Percentiles rank a stretch among this genome's conserved stretches.
These are phyloP conservation scores for Auricularia auricula-judae DNA, from an alignment of 768 basidiomycete species.

Conservation along the genomic window DNA sequence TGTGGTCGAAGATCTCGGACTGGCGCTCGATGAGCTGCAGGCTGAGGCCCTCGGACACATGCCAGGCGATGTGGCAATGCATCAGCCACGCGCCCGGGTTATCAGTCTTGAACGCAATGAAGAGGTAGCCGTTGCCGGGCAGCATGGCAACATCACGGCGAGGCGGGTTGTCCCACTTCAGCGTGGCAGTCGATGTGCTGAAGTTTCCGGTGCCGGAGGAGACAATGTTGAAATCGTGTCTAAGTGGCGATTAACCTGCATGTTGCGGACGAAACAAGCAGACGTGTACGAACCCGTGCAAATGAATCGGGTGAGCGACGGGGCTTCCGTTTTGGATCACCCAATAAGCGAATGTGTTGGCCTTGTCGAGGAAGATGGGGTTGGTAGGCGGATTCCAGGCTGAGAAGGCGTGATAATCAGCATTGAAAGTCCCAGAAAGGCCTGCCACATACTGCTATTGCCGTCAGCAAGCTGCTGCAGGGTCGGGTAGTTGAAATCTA, in stretches of 20 bases:
- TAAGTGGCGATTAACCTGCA: no score
- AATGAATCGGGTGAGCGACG: conserved; percentile 16
- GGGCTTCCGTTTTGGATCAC: not conserved
- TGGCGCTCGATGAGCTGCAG: not conserved
- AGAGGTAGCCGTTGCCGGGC: conserved; percentile 2
- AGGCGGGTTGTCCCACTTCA: not conserved
- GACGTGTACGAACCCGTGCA: conserved; percentile 14
- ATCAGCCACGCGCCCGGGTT: conserved; percentile 4
- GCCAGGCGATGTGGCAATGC: conserved; percentile 7
- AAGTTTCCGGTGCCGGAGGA: not conserved
- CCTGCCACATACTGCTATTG: not conserved
- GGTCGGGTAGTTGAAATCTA: not conserved
- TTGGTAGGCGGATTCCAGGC: not conserved
- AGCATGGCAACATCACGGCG: conserved; percentile 6
- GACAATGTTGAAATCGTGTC: not conserved
- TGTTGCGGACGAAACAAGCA: no score
- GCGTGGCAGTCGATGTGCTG: not conserved
- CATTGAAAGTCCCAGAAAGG: not conserved
- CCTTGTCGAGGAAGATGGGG: not conserved
- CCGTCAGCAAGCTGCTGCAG: not conserved
- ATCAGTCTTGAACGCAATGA: not conserved
- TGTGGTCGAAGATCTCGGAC: not conserved
- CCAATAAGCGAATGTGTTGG: not conserved
- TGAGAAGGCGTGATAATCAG: not conserved
- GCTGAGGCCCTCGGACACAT: conserved; percentile 1